Evolutionary conservation across 164 flowering plant species (phyloP), one percentile per base, ranked within the genome.

Genomic region (Dillenia turbinata): DNA sequence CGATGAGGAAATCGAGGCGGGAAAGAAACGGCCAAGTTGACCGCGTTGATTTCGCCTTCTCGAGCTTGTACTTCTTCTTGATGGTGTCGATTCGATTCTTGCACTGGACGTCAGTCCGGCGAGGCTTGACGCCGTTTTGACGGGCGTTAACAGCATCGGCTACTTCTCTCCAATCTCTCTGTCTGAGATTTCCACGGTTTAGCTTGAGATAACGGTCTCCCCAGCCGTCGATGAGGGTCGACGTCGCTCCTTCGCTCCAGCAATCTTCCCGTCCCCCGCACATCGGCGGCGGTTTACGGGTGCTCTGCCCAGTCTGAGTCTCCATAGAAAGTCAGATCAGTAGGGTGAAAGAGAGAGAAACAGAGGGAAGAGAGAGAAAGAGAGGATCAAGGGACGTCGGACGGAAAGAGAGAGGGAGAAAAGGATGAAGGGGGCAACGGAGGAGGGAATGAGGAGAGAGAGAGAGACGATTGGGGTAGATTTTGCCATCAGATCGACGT

Each of bases 61-160:
- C 93, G 2, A 75, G 16, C 76, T 85, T 87, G 69, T 75, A 89
- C 69, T 87, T 89, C 83, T 87, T 89, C 78, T 89, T 89, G 44
- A 89, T 60, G 10, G 91, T 87, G 61, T 89, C 92, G 77, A 89
- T 78, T 47, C 92, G 83, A 57, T 89, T 85, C 84, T 85, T 83
- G 69, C 96, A 89, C 72, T 89, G 90, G 46, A 81, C 66, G 66
- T 85, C 88, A 4, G 93, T 83, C 9, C 71, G 73, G 9, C 65
- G 68, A 5, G 79, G 69, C 67, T 68, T 81, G 11, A 55, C 62
- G 66, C 76, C 81, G 64, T 67, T 69, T 5, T 73, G 79, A 24
- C 76, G 81, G 47, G 58, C 12, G 68, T 89, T 87, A 11, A 89
- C 92, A 46, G 77, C 71, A 60, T 81, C 89, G 17, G 92, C 85